Percentiles rank a stretch among this genome's conserved stretches.
Evolutionary conservation across 345 rosid genomes (phyloP).

Genomic region (Ceriops decandra): DNA sequence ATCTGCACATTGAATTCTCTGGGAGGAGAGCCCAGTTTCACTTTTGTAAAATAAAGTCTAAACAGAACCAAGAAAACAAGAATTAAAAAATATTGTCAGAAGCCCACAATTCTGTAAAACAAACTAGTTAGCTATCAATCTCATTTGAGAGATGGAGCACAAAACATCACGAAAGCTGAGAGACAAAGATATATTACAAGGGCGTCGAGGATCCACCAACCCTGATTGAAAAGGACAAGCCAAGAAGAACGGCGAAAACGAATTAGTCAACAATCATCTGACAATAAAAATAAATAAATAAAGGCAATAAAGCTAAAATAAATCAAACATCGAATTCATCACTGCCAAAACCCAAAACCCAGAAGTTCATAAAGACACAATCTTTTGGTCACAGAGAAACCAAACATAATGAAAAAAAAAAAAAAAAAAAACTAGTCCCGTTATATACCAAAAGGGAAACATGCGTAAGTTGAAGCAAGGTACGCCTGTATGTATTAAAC

Average conservation of each 20-base stretch:
- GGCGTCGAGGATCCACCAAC: constrained; percentile 25
- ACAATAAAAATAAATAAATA: background rate
- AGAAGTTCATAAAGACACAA: too few species aligned
- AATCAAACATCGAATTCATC: too few species aligned
- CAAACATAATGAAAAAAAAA: too few species aligned
- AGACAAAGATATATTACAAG: constrained; percentile 21
- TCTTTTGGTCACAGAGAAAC: too few species aligned
- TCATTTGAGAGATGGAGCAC: too few species aligned
- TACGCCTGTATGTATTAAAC: too few species aligned
- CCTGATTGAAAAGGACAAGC: constrained; percentile 26
- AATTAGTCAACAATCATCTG: constrained; percentile 21
- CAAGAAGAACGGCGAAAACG: constrained; percentile 33
- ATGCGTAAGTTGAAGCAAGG: too few species aligned
- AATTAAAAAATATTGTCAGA: background rate
- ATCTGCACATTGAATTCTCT: constrained; percentile 95
- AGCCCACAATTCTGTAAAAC: background rate
- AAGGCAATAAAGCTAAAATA: background rate
- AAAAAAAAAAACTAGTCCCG: too few species aligned
- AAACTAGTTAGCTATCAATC: background rate
- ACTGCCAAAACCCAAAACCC: too few species aligned
- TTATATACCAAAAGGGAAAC: too few species aligned
- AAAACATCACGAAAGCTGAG: constrained; percentile 11
- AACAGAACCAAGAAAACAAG: constrained; percentile 22
- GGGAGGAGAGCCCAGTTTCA: constrained; percentile 92
- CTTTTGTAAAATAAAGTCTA: constrained; percentile 94